Base-by-base conservation (phyloP, 2,329 filamentous ascomycete genomes). In the Hymenoscyphus linearis region DNA sequence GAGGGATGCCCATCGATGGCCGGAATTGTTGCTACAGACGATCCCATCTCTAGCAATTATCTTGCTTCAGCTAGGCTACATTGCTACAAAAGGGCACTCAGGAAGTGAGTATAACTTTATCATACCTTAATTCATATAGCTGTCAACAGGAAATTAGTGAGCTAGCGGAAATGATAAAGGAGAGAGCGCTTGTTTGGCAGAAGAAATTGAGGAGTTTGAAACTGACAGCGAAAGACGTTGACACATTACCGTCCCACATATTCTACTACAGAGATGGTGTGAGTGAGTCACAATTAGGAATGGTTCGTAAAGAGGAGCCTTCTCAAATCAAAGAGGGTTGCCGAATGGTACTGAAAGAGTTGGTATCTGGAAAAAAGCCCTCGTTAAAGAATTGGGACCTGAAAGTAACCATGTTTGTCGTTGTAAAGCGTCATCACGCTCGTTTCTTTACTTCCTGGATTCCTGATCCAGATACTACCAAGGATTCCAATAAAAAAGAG, bases 61-160 rank as follows among this genome's bases (percentile, higher is more conserved):
- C 90, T 90, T 0, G 88, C 87, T 0, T 80, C 82, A 16, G 79
- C 89, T 50, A 86, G 87, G 71, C 79, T 85, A 40, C 90, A 96
- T 86, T 86, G 71, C 79, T 85, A 40, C 90, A 96, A 31, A 26
- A 36, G 7, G 35, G 57, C 26, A 58, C 25, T n/a, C 36, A 47
- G 18, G 55, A 58, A 37, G 55, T 52, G 3, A 56, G 31, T 57
- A 47, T 16, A 16, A 22, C 14, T 47, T 7, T 12, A 4, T n/a
- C 10, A 40, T 12, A 16, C 14, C 7, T 14, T 3, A 37, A 50
- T 13, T 9, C 53, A 57, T 47, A 40, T 37, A 16, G 18, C 31
- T 47, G 56, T 34, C 9, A 47, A 47, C 18, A 68, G 61, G 55
- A 57, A 25, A 64, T 78, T 95, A 1, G 31, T 4, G 34, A 62